Percentiles rank a stretch among this genome's conserved stretches.
Evolutionary conservation across 1,139 yeast species (phyloP).

Genomic region (Nadsonia commutata): DNA sequence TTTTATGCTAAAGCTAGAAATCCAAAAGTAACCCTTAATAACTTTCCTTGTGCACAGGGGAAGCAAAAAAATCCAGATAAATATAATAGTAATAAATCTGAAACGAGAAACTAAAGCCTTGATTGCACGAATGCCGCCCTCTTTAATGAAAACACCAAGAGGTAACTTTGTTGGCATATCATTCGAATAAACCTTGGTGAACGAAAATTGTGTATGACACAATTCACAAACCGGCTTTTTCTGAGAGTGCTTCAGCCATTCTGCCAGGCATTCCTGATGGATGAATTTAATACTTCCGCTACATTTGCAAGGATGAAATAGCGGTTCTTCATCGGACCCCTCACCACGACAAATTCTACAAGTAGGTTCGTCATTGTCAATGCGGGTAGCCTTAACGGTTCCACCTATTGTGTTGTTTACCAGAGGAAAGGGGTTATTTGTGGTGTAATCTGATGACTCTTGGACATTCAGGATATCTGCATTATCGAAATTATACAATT

Average conservation of each 20-base stretch:
- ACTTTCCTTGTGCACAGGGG: conserved; percentile 12
- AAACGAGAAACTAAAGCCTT: conserved; percentile 7
- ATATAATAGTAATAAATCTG: conserved; percentile 10
- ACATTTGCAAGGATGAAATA: conserved; percentile 86
- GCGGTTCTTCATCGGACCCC: conserved; percentile 62
- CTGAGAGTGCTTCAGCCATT: conserved; percentile 67
- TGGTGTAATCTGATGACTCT: too few species aligned
- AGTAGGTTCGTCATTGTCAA: conserved; percentile 20
- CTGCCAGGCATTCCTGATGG: conserved; percentile 81
- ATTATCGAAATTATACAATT: too few species aligned
- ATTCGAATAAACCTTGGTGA: conserved; percentile 56
- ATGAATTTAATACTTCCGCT: conserved; percentile 86
- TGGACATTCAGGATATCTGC: too few species aligned
- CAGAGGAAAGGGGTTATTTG: too few species aligned
- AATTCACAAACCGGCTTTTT: conserved; percentile 68
- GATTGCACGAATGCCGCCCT: conserved; percentile 14
- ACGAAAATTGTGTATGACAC: conserved; percentile 64
- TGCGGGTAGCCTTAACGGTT: too few species aligned
- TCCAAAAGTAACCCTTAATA: conserved; percentile 8
- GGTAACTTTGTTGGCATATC: conserved; percentile 61
- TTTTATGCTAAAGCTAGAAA: conserved; percentile 4
- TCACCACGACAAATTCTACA: conserved; percentile 95
- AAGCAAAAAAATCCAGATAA: conserved; percentile 14
- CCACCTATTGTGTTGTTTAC: too few species aligned
- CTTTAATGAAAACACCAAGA: conserved; percentile 24